phyloP scores from a whole-genome alignment of 164 flowering plant genomes.

The Berberis vulgaris region DNA sequence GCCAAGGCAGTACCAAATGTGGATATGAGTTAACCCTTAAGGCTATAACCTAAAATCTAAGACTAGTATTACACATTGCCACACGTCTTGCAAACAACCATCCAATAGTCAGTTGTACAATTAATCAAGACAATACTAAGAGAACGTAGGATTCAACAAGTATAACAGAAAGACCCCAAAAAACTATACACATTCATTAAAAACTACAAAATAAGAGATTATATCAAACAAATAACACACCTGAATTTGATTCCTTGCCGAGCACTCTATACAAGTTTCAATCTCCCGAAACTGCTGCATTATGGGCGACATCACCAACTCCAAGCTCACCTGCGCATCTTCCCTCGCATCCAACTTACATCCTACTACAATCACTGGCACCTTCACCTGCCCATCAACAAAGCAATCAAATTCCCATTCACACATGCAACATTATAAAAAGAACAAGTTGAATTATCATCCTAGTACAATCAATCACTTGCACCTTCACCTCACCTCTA shows the following conservation, averaged over 20 bases:
- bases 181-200: neutral
- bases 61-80: neutral
- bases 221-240: conserved; percentile 16
- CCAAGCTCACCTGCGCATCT: conserved; percentile 63
- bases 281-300: conserved; percentile 99
- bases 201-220: neutral
- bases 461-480: conserved; percentile 48
- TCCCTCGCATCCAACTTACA: conserved; percentile 88
- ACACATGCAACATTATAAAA: neutral
- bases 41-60: neutral
- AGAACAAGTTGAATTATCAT: conserved; percentile 17
- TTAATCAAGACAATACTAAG: too few species aligned
- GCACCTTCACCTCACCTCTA: conserved; percentile 68
- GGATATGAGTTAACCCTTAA: too few species aligned
- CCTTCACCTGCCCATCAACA: conserved; percentile 32
- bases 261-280: conserved; percentile 97
- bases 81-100: too few species aligned
- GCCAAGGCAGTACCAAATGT: too few species aligned
- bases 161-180: too few species aligned
- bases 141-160: too few species aligned
- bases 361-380: conserved; percentile 59
- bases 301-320: conserved; percentile 86
- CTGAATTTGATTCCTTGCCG: conserved; percentile 78
- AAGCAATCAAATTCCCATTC: too few species aligned
- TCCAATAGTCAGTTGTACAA: too few species aligned